phyloP scores from a whole-genome alignment of 179 eudicot genomes.

The Heliamphora pulchella region DNA sequence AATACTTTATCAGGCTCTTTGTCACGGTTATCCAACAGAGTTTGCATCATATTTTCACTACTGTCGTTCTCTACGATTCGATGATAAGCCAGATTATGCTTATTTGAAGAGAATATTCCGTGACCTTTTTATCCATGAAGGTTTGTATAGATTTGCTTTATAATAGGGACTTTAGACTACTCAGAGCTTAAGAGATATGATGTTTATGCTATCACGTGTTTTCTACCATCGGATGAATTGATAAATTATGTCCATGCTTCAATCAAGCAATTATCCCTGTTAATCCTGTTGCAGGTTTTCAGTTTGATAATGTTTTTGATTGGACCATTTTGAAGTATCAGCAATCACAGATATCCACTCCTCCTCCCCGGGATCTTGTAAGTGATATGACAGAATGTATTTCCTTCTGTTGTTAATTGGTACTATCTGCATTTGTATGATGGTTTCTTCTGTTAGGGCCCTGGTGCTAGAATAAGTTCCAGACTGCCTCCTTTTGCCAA shows the following conservation, averaged over 20 bases:
- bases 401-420: neutral
- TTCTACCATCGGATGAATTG: too few relatives aligned
- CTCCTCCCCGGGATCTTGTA: constrained; percentile 63
- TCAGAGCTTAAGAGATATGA: too few relatives aligned
- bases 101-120: constrained; percentile 54
- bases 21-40: constrained; percentile 52
- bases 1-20: constrained; percentile 32
- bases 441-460: neutral
- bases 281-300: constrained; percentile 48
- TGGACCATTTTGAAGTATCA: constrained; percentile 86
- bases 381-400: constrained; percentile 17
- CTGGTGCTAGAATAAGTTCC: constrained; percentile 51
- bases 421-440: neutral
- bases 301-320: constrained; percentile 79
- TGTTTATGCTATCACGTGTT: too few relatives aligned
- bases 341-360: constrained; percentile 72
- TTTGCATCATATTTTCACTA: constrained; percentile 54
- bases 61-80: constrained; percentile 55
- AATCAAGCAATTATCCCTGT: neutral
- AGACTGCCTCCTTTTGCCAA: constrained; percentile 40
- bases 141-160: constrained; percentile 11
- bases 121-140: constrained; percentile 54
- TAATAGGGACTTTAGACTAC: too few relatives aligned
- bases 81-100: constrained; percentile 57
- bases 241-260: too few relatives aligned